phyloP scores from a whole-genome alignment of 1,284 basidiomycete species.

The Malassezia cuniculi region DNA sequence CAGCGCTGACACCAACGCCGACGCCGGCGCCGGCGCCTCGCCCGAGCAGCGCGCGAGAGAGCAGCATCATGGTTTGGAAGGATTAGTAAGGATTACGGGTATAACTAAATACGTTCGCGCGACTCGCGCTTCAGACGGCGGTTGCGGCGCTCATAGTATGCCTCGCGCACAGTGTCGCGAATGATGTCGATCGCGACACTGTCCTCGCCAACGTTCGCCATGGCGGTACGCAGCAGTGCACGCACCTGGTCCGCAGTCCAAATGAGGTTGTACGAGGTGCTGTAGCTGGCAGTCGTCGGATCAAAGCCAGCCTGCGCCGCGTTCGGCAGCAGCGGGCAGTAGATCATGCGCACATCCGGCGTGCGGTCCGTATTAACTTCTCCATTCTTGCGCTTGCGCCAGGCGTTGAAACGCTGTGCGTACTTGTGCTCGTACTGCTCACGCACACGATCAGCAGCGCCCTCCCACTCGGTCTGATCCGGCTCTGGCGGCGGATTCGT shows the following conservation, averaged over 20 bases:
- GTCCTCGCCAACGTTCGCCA: slow-evolving; percentile 22
- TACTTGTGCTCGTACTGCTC: slow-evolving; percentile 17
- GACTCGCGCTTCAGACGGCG: slow-evolving; percentile 8
- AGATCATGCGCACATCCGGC: slow-evolving; percentile 23
- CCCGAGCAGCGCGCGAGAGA: too few species aligned
- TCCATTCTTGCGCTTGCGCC: slow-evolving; percentile 6
- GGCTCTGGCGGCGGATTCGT: too few species aligned
- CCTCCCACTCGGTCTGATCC: neutral
- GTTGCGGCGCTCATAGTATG: slow-evolving; percentile 6
- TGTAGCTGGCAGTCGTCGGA: slow-evolving; percentile 26
- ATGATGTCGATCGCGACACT: slow-evolving; percentile 8
- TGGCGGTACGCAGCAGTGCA: slow-evolving; percentile 21
- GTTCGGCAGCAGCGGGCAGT: slow-evolving; percentile 36
- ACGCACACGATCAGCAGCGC: slow-evolving; percentile 7
- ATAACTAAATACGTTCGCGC: too few species aligned
- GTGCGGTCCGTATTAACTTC: neutral
- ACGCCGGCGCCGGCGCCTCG: too few species aligned
- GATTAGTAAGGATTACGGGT: slow-evolving; percentile 5
- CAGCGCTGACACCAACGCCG: too few species aligned
- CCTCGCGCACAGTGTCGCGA: slow-evolving; percentile 13
- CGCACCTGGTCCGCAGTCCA: slow-evolving; percentile 37
- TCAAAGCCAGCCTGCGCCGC: slow-evolving; percentile 25
- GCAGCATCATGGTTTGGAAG: too few species aligned
- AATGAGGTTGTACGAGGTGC: slow-evolving; percentile 40
- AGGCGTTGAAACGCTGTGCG: slow-evolving; percentile 18